Evolutionary conservation across 352 stramenopile species (phyloP), one percentile per base, ranked within the genome.

Genomic region (Phytophthora pluvialis): DNA sequence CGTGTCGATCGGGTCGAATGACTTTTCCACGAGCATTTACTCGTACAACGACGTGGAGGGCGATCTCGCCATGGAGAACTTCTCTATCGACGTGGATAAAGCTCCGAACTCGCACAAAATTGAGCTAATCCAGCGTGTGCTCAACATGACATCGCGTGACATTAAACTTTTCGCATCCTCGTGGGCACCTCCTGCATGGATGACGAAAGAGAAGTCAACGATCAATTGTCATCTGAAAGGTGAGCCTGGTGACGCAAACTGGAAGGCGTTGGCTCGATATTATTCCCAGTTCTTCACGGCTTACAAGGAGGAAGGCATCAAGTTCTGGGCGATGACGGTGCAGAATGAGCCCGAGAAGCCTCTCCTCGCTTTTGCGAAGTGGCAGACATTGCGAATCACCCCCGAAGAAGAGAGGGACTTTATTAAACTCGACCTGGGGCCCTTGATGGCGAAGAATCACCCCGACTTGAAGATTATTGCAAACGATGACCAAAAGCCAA

Each of bases 21-120:
- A 97, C 64, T 97, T 97, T 47, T 97, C 89, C 43, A 61, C 80
- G 49, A 80, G 63, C 5, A 77, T 90, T 39, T 97, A 97, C 70
- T 94, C 74, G 70, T 97, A 96, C 75, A 90, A 94, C 64, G 59
- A 90, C 32, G 69, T 86, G 16, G 74, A 62, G 15, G 83, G 74
- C 29, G 90, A 97, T 67, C 74, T 94, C n/a, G 77, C 88, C 65
- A 97, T 91, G 32, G 89, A 97, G 54, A 78, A 88, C 6, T 80
- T 89, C 33, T 77, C 87, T 11, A 89, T 93, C 53, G 91, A 94
- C 65, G 70, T 96, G 39, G 80, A 88, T 60, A 90, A 85, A 51
- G 63, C 95, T 36, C 54, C 67, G 29, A 72, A 67, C 3, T 89
- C 75, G 1, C 45, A 91, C 58, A 96, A 96, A 60, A 64, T 97